Evolutionary conservation across 768 basidiomycete species (phyloP).

Genomic region (Rubroboletus satanas): DNA sequence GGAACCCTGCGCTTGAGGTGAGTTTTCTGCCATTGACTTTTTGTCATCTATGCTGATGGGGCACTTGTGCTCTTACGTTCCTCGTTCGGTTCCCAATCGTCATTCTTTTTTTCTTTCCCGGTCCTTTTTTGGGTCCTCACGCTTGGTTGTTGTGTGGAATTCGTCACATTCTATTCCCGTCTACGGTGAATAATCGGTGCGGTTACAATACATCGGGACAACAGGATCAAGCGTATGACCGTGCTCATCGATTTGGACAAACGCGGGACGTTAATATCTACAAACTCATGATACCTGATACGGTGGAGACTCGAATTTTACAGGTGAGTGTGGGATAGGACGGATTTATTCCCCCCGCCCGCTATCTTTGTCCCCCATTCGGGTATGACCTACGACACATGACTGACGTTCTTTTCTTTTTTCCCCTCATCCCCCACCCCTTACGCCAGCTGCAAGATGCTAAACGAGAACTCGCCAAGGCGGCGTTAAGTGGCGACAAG

Average conservation of each 20-base stretch:
- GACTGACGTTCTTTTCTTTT: slow-evolving; percentile 3
- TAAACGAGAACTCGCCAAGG: slow-evolving; percentile 80
- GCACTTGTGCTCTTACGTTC: not conserved
- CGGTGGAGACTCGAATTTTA: slow-evolving; percentile 86
- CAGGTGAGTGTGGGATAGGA: slow-evolving; percentile 37
- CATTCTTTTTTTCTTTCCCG: not conserved
- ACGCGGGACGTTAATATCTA: slow-evolving; percentile 81
- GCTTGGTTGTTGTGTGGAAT: not conserved
- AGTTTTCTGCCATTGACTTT: slow-evolving; percentile 17
- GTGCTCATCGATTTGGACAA: slow-evolving; percentile 88
- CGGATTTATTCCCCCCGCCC: not conserved
- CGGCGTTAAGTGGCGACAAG: slow-evolving; percentile 86
- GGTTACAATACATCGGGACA: not conserved
- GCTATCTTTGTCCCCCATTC: not conserved
- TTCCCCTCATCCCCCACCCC: slow-evolving; percentile 19
- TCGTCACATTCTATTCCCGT: not conserved
- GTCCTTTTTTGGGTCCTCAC: not conserved
- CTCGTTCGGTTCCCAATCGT: not conserved
- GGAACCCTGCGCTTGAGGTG: slow-evolving; percentile 86
- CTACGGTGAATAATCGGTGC: not conserved
- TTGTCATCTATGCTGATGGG: slow-evolving; percentile 7
- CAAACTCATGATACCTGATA: slow-evolving; percentile 82
- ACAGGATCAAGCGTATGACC: slow-evolving; percentile 91
- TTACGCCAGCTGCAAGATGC: slow-evolving; percentile 72
- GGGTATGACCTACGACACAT: not conserved